phyloP scores from a whole-genome alignment of 2,329 filamentous ascomycete species.

The Tolypocladium paradoxum region DNA sequence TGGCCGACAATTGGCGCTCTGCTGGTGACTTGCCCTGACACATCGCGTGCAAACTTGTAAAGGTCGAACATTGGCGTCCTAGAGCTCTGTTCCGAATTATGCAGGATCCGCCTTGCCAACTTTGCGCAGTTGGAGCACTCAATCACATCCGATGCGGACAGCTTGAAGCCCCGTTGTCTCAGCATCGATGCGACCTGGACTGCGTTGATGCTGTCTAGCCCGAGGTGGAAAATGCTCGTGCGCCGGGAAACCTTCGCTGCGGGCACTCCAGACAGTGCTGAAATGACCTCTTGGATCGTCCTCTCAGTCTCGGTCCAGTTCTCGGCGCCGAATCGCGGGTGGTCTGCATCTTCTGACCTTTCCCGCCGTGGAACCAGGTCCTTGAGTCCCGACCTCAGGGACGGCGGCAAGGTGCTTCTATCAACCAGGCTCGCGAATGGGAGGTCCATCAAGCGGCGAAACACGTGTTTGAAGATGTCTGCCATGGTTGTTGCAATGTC shows the following conservation, averaged over 20 bases:
- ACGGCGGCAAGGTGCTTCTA: constrained; percentile 11
- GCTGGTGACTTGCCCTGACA: constrained; percentile 17
- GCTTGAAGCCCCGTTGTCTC: constrained; percentile 42
- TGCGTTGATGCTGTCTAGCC: constrained; percentile 83
- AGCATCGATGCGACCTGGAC: constrained; percentile 64
- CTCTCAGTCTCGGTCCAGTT: constrained; percentile 42
- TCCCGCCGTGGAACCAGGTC: constrained; percentile 11
- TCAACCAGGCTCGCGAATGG: constrained; percentile 15
- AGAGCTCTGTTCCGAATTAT: constrained; percentile 3
- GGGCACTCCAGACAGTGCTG: constrained; percentile 44
- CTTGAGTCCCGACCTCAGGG: constrained; percentile 8
- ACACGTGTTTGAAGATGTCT: constrained; percentile 18
- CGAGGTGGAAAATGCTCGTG: constrained; percentile 77
- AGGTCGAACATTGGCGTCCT: constrained; percentile 24
- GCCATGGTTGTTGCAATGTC: constrained; percentile 16
- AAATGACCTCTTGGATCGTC: constrained; percentile 44
- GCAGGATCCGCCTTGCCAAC: constrained; percentile 19
- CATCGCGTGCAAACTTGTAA: constrained; percentile 22
- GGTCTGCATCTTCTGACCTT: constrained; percentile 5
- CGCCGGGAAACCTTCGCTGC: constrained; percentile 39
- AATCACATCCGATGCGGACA: constrained; percentile 66
- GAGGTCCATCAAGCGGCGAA: constrained; percentile 13
- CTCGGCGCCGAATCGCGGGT: constrained; percentile 9
- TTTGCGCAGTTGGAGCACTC: constrained; percentile 41
- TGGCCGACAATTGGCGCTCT: constrained; percentile 10